phyloP scores from a whole-genome alignment of 1,139 yeast genomes.

The Yamadazyma pseudoaaseri region DNA sequence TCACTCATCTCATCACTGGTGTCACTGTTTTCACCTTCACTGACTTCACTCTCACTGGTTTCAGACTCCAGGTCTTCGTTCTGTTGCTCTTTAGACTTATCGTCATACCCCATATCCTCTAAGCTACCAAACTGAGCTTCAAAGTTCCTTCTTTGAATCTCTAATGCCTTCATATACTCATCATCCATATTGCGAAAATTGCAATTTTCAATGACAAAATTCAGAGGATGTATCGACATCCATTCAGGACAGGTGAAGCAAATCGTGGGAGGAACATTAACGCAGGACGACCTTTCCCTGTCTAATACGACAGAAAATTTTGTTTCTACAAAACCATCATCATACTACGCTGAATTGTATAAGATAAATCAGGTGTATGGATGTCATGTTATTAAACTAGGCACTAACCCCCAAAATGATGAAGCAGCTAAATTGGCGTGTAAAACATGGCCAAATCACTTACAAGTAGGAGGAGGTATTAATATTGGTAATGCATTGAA shows the following conservation, averaged over 20 bases:
- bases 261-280: conserved; percentile 90
- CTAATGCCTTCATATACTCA: conserved; percentile 48
- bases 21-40: conserved; percentile 13
- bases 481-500: conserved; percentile 63
- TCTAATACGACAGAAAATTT: conserved; percentile 63
- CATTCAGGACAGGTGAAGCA: conserved; percentile 95
- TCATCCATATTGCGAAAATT: conserved; percentile 24
- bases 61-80: conserved; percentile 8
- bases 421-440: conserved; percentile 79
- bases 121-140: conserved; percentile 70
- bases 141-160: conserved; percentile 57
- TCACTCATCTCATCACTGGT: conserved; percentile 15
- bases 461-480: conserved; percentile 96
- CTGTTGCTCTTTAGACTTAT: conserved; percentile 37
- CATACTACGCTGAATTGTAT: conserved; percentile 76
- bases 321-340: conserved; percentile 73
- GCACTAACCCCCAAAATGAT: conserved; percentile 73
- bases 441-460: conserved; percentile 63
- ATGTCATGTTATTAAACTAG: conserved; percentile 91
- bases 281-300: conserved; percentile 43
- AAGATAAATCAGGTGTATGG: conserved; percentile 56
- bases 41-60: conserved; percentile 8
- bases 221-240: conserved; percentile 92
- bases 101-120: conserved; percentile 59
- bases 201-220: conserved; percentile 57